Evolutionary conservation across 2,329 filamentous ascomycete genomes (phyloP).

Genomic region (Fusarium albosuccineum): DNA sequence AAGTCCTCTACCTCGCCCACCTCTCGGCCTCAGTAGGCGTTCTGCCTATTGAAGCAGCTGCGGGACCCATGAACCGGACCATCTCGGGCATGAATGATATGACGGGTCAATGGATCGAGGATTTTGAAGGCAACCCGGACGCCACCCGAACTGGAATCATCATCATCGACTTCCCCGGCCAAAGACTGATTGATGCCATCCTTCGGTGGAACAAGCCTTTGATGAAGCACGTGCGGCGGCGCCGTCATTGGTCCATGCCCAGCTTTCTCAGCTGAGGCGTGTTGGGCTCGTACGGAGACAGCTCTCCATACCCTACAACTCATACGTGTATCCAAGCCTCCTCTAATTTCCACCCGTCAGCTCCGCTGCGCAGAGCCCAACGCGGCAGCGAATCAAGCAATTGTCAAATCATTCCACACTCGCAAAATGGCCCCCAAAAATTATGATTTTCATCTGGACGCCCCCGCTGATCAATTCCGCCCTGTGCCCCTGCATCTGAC

Average conservation of each 20-base stretch:
- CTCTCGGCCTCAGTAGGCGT: slow-evolving; percentile 63
- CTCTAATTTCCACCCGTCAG: slow-evolving; percentile 32
- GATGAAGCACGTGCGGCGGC: slow-evolving; percentile 12
- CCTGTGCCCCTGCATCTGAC: slow-evolving; percentile 41
- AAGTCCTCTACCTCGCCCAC: slow-evolving; percentile 59
- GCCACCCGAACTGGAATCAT: slow-evolving; percentile 58
- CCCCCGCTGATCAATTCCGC: slow-evolving; percentile 26
- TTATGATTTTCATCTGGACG: slow-evolving; percentile 19
- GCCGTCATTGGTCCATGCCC: slow-evolving; percentile 13
- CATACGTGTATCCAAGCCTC: slow-evolving; percentile 17
- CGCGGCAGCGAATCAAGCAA: slow-evolving; percentile 24
- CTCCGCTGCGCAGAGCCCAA: slow-evolving; percentile 16
- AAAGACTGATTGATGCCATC: slow-evolving; percentile 57
- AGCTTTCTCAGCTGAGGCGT: slow-evolving; percentile 25
- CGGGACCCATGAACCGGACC: slow-evolving; percentile 58
- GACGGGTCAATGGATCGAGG: slow-evolving; percentile 59
- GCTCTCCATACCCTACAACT: slow-evolving; percentile 19
- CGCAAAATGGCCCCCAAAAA: slow-evolving; percentile 11
- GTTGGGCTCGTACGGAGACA: neutral
- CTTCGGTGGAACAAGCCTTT: slow-evolving; percentile 56
- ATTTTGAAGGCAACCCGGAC: slow-evolving; percentile 43
- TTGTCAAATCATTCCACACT: slow-evolving; percentile 19
- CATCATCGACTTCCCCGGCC: slow-evolving; percentile 64
- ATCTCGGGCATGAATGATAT: slow-evolving; percentile 64
- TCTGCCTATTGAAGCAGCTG: slow-evolving; percentile 63